These are phyloP conservation scores for Tolypocladium ophioglossoides DNA, from an alignment of 2,329 filamentous ascomycete genomes.

Conservation along the genomic window DNA sequence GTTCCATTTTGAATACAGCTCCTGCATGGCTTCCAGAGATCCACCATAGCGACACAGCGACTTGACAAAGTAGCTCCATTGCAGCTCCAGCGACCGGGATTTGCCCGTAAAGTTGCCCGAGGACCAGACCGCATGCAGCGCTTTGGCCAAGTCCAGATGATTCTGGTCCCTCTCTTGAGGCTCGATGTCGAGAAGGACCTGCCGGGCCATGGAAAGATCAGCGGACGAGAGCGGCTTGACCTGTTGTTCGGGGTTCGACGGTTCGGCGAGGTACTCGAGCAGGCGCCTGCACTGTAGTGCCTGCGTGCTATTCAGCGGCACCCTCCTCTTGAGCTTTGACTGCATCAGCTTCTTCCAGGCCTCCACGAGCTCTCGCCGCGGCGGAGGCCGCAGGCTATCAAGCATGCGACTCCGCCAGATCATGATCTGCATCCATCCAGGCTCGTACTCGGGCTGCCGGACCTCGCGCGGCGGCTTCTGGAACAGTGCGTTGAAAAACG, in stretches of 20 bases:
- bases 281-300: slow-evolving; percentile 46
- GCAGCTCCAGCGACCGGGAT: slow-evolving; percentile 7
- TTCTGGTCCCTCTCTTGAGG: slow-evolving; percentile 31
- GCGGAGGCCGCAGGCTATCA: slow-evolving; percentile 54
- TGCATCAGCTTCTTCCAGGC: slow-evolving; percentile 57
- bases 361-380: slow-evolving; percentile 48
- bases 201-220: slow-evolving; percentile 34
- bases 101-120: slow-evolving; percentile 11
- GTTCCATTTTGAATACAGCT: slow-evolving; percentile 25
- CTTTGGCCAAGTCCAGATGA: slow-evolving; percentile 36
- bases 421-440: slow-evolving; percentile 62
- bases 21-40: slow-evolving; percentile 39
- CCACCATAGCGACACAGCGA: slow-evolving; percentile 44
- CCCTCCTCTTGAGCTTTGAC: slow-evolving; percentile 35
- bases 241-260: slow-evolving; percentile 11
- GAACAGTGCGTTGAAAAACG: slow-evolving; percentile 52
- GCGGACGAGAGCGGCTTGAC: slow-evolving; percentile 22
- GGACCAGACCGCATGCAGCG: slow-evolving; percentile 25
- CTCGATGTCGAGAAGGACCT: slow-evolving; percentile 27
- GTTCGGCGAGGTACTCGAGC: slow-evolving; percentile 45
- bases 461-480: slow-evolving; percentile 46
- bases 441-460: slow-evolving; percentile 54
- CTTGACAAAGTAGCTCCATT: slow-evolving; percentile 20
- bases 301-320: slow-evolving; percentile 54
- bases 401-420: slow-evolving; percentile 53